A percentile compares a stretch with the other conserved stretches of the same genome.
Conservation (phyloP, 1,284 basidiomycete species). For the Leucoagaricus sp. region DNA sequence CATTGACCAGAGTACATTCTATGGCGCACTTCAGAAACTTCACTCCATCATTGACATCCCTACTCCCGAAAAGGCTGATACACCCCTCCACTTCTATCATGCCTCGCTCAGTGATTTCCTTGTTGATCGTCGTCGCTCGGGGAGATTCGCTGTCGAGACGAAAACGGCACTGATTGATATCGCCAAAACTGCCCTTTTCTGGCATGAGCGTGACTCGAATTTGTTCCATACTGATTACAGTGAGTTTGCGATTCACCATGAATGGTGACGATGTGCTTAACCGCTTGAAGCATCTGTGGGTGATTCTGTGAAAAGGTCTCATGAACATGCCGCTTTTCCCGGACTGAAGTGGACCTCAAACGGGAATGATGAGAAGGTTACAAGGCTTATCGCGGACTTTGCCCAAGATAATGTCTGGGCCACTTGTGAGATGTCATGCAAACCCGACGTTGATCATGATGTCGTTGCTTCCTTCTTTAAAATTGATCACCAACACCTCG, state of each 20-base stretch:
- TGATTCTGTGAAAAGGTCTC: neutral
- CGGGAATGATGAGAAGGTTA: neutral
- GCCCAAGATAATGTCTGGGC: too few species aligned
- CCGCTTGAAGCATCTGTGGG: neutral
- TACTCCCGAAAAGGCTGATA: neutral
- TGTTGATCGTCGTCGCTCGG: neutral
- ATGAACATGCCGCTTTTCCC: neutral
- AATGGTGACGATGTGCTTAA: neutral
- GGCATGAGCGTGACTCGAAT: neutral
- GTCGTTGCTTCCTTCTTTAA: neutral
- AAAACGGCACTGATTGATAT: neutral
- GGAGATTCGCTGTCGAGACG: neutral
- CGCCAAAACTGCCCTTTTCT: neutral
- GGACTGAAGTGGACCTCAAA: neutral
- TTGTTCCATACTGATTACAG: neutral
- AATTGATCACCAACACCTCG: neutral
- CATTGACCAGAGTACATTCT: neutral
- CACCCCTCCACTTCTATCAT: neutral
- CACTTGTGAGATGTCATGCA: neutral
- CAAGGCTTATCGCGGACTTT: neutral
- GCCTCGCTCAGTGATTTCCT: neutral
- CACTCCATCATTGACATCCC: constrained; percentile 1
- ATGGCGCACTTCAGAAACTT: neutral
- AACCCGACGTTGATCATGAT: neutral
- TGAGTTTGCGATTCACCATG: neutral